A percentile compares a stretch with the other conserved stretches of the same genome.
Evolutionary conservation across 805 yeast genomes (phyloP).

Genomic region (Metschnikowia noctiluminum): DNA sequence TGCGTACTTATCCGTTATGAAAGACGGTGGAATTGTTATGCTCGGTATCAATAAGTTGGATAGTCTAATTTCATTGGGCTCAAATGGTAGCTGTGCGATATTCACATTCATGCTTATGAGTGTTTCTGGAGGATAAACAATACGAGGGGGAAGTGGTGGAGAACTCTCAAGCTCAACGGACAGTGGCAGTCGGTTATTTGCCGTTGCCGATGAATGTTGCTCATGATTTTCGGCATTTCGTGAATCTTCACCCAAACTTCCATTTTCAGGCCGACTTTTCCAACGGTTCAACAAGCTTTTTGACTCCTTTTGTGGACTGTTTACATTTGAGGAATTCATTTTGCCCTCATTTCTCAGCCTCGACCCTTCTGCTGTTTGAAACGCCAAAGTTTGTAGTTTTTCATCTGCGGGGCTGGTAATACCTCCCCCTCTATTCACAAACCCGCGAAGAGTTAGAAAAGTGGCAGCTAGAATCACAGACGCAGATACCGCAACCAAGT

Average conservation of each 20-base stretch:
- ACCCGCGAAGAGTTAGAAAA: conserved; percentile 7
- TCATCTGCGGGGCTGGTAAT: background rate
- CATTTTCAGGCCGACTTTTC: background rate
- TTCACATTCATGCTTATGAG: conserved; percentile 2
- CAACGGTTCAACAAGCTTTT: conserved; percentile 5
- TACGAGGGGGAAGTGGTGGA: background rate
- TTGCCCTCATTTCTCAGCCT: background rate
- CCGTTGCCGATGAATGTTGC: conserved; percentile 2
- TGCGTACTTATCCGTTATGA: background rate
- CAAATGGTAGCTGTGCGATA: background rate
- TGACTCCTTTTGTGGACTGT: conserved; percentile 2
- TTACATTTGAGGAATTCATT: background rate
- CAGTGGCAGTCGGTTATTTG: background rate
- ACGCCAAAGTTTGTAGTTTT: background rate
- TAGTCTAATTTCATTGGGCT: conserved; percentile 7
- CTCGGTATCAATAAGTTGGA: conserved; percentile 7
- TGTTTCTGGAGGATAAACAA: conserved; percentile 3
- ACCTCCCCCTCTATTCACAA: conserved; percentile 7
- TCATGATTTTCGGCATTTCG: background rate
- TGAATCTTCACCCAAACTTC: background rate
- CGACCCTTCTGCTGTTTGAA: background rate
- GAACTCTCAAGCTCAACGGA: background rate
- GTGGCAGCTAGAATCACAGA: conserved; percentile 9
- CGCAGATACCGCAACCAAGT: conserved; percentile 8
- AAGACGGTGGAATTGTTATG: background rate